Evolutionary conservation across 2,329 filamentous ascomycete genomes (phyloP), one percentile per base, ranked within the genome.

Genomic region (Colletotrichum costaricense): DNA sequence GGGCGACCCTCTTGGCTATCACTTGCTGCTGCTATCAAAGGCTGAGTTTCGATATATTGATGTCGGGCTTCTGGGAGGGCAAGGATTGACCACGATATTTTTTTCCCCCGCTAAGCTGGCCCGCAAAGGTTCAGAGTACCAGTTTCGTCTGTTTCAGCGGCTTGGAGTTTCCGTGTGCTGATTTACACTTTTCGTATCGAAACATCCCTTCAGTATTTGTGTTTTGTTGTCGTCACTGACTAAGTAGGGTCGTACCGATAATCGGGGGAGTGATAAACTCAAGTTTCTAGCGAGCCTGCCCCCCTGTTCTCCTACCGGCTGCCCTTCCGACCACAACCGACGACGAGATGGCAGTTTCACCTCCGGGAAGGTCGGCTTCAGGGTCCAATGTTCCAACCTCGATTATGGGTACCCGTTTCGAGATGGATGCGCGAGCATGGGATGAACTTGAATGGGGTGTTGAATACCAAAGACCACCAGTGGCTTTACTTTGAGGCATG

Each of bases 141-240:
- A 59, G 57, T 26, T 38, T 42, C 16, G 24, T 24, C 49, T 55
- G 69, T 69, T 72, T 59, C 65, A 69, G 65, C 19, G 42, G 16
- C 59, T 26, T 42, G 38, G 65, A 38, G 58, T 38, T 38, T 63
- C 54, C 38, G 42, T 69, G 30, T 59, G 42, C 30, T 56, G 59
- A 60, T 64, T 73, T 69, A 69, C 70, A 64, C 42, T 69, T 72
- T 22, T 22, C 35, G 46, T 55, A 56, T 55, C 57, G 56, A 63
- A 62, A 63, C 56, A 52, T 42, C 33, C 33, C 42, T 57, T 55
- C 38, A 16, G 42, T 59, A 52, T 49, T 69, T 42, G 30, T 55
- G 22, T 60, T 46, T 38, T 63, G 52, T 38, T 59, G 12, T 49
- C 16, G 24, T 9, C 14, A 28, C 16, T 54, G 56, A 54, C 57